Evolutionary conservation across 2,329 filamentous ascomycete genomes (phyloP), one percentile per base, ranked within the genome.

Genomic region (Trematosphaeria pertusa): DNA sequence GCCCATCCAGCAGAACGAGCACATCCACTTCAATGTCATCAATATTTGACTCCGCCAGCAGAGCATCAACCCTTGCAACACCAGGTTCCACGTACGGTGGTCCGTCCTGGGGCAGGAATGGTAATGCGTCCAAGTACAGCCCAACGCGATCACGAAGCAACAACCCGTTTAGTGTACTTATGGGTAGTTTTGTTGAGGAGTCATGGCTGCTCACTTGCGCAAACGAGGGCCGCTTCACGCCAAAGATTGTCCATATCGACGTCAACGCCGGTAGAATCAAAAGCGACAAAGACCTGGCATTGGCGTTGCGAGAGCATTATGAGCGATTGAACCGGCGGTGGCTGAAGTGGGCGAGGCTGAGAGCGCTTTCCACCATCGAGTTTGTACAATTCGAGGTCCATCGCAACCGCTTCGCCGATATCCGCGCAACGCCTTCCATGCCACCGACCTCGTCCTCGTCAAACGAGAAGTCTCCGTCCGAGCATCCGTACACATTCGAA

Each of bases 341-440:
- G 70, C 59, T 62, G 30, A 62, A 62, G 12, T 55, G 62, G 45
- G 52, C 70, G 12, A 60, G 64, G 14, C 46, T 74, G 15, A 58
- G 72, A 7, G 71, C 71, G 2, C 50, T 74, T 6, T 63, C 56
- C 1, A 71, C 62, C 1, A 72, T 74, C 43, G 59, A 70, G 12
- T 74, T 74, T 37, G 69, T 72, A 4, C 69, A 68, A 49, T 72
- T 72, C 42, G 69, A 74, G 56, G 67, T 73, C 7, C 71, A 73
- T 45, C 67, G 67, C 10, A 73, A 73, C 44, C 66, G 70, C 21
- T 71, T 73, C 38, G 69, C 70, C 4, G 72, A 74, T 40, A 73
- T 74, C 9, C 61, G 71, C 6, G 68, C 65, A 5, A 52, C 57
- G 11, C 71, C 71, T 0, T 69, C 70, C 24, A 70, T 73, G 68